Evolutionary conservation across 1,284 basidiomycete genomes (phyloP).

Genomic region (Violaceomyces palustris): DNA sequence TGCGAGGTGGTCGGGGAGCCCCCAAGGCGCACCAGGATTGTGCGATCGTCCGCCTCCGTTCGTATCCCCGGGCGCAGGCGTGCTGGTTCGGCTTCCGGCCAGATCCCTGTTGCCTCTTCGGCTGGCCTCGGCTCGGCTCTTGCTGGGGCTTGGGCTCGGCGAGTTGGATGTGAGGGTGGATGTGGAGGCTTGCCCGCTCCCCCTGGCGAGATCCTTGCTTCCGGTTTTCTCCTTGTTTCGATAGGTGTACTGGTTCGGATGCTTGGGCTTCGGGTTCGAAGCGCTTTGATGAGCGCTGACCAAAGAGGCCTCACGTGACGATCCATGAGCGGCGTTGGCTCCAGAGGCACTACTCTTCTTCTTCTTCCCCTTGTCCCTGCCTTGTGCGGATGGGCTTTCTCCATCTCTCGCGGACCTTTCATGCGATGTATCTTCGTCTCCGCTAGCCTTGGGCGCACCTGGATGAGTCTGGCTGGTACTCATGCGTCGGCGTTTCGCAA

Average conservation of each 20-base stretch:
- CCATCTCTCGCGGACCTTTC: too few species aligned
- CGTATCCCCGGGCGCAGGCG: slow-evolving; percentile 28
- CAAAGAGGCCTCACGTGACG: slow-evolving; percentile 15
- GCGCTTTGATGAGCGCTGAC: neutral
- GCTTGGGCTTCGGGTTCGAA: slow-evolving; percentile 38
- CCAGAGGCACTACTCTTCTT: slow-evolving; percentile 15
- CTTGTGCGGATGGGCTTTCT: neutral
- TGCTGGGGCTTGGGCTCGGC: slow-evolving; percentile 42
- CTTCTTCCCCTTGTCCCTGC: slow-evolving; percentile 21
- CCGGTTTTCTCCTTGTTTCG: slow-evolving; percentile 54
- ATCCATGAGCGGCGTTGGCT: neutral
- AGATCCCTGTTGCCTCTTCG: slow-evolving; percentile 4
- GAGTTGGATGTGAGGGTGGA: slow-evolving; percentile 32
- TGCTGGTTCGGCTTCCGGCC: slow-evolving; percentile 23
- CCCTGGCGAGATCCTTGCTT: slow-evolving; percentile 22
- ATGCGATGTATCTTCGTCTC: too few species aligned
- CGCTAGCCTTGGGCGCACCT: too few species aligned
- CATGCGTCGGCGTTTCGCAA: slow-evolving; percentile 36
- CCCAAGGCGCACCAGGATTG: slow-evolving; percentile 73
- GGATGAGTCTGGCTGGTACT: too few species aligned
- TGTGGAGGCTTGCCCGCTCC: slow-evolving; percentile 15
- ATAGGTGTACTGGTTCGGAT: slow-evolving; percentile 63
- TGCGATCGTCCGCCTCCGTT: slow-evolving; percentile 37
- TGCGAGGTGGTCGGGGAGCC: slow-evolving; percentile 85
- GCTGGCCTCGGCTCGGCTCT: slow-evolving; percentile 19